phyloP scores from a whole-genome alignment of 768 basidiomycete species.

The Cystoderma amianthinum region DNA sequence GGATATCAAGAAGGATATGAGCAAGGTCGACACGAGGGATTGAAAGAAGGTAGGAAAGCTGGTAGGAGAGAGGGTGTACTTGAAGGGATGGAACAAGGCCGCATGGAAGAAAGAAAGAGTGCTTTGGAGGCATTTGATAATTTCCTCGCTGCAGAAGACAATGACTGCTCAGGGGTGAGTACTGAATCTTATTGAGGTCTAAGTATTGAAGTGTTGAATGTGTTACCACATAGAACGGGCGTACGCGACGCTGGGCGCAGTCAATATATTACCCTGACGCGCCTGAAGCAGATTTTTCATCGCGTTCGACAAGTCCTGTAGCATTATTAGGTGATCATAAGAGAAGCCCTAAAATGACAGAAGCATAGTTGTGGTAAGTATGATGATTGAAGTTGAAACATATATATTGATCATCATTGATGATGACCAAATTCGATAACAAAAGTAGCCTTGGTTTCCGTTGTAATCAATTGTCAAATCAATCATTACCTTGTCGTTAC shows the following conservation, averaged over 20 bases:
- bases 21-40: slow-evolving; percentile 34
- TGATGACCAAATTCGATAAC: no score
- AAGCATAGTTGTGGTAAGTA: no score
- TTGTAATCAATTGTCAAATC: not conserved
- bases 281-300: not conserved
- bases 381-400: no score
- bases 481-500: not conserved
- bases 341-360: no score
- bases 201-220: not conserved
- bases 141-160: slow-evolving; percentile 37
- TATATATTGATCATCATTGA: no score
- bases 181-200: not conserved
- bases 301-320: no score
- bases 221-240: slow-evolving; percentile 10
- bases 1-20: slow-evolving; percentile 40
- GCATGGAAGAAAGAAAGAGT: slow-evolving; percentile 42
- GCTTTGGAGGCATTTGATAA: slow-evolving; percentile 54
- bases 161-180: slow-evolving; percentile 23
- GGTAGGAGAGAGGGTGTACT: slow-evolving; percentile 33
- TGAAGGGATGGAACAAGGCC: slow-evolving; percentile 35
- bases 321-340: no score
- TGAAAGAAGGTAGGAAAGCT: slow-evolving; percentile 29
- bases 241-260: slow-evolving; percentile 27
- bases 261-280: slow-evolving; percentile 18
- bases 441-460: not conserved